Percentiles rank a stretch among this genome's conserved stretches.
Conservation (phyloP, 305 asterid species). For the Rubia tinctorum region DNA sequence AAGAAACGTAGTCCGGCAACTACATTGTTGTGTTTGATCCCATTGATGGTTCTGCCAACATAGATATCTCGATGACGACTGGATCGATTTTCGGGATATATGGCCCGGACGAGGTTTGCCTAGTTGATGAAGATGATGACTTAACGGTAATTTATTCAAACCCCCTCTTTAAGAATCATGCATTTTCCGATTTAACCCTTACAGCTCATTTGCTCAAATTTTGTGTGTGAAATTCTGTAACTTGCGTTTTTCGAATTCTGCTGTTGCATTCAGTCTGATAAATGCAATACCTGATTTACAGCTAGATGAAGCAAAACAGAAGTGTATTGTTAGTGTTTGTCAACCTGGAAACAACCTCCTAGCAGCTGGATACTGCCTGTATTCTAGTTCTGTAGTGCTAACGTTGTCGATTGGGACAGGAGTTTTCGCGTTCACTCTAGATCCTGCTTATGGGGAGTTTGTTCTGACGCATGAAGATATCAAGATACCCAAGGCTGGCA, state of each 20-base stretch:
- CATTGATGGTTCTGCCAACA: constrained; percentile 85
- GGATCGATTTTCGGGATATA: constrained; percentile 31
- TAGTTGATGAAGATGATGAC: constrained; percentile 42
- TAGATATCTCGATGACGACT: constrained; percentile 57
- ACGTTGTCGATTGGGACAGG: constrained; percentile 72
- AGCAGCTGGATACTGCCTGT: constrained; percentile 84
- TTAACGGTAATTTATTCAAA: constrained; percentile 32
- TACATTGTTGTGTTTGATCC: constrained; percentile 91
- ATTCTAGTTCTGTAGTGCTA: constrained; percentile 72
- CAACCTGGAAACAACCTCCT: constrained; percentile 79
- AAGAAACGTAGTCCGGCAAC: constrained; percentile 82
- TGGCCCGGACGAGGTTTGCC: constrained; percentile 34
- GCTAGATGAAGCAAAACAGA: constrained; percentile 58
- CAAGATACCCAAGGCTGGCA: constrained; percentile 53
- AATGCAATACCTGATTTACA: constrained; percentile 13
- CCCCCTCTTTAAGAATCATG: not conserved
- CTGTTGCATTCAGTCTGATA: not conserved
- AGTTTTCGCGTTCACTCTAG: constrained; percentile 58
- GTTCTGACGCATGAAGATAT: constrained; percentile 73
- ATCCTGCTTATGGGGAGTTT: constrained; percentile 66
- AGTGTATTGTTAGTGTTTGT: constrained; percentile 71
- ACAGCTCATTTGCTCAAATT: too few species aligned
- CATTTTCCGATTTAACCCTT: not conserved
- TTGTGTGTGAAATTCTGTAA: too few species aligned
- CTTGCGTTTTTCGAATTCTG: too few species aligned